Evolutionary conservation across 2,329 filamentous ascomycete species (phyloP).

Genomic region (Colletotrichum brevisporum): DNA sequence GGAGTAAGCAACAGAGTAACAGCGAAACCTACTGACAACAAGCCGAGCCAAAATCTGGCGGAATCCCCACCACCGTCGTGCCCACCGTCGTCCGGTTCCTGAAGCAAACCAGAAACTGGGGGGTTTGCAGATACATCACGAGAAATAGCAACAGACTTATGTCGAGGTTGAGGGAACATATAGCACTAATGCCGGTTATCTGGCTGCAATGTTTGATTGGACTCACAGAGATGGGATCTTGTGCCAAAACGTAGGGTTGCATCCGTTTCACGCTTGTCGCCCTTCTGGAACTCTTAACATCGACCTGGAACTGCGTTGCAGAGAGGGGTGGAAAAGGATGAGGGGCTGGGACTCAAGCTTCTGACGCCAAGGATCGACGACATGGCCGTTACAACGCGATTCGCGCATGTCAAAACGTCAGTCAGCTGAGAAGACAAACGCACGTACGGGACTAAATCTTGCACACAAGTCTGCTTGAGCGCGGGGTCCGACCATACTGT

Average conservation of each 20-base stretch:
- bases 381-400: constrained; percentile 7
- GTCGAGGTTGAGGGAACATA: no score
- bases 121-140: background rate
- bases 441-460: background rate
- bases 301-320: background rate
- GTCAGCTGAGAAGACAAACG: background rate
- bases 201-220: background rate
- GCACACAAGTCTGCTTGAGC: constrained; percentile 16
- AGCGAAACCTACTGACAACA: no score
- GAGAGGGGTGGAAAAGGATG: background rate
- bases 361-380: constrained; percentile 4
- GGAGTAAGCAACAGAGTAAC: no score
- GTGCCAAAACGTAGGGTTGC: constrained; percentile 9
- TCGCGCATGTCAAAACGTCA: constrained; percentile 10
- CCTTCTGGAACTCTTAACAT: constrained; percentile 27
- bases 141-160: no score
- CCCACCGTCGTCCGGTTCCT: background rate
- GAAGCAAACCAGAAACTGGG: constrained; percentile 1
- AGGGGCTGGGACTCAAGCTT: background rate
- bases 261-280: constrained; percentile 32
- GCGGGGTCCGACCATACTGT: constrained; percentile 1
- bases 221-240: background rate
- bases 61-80: background rate
- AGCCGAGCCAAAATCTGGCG: no score
- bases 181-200: no score